These are phyloP conservation scores for Insectozyma bohioensis DNA, from an alignment of 1,139 yeast species.

Conservation along the genomic window DNA sequence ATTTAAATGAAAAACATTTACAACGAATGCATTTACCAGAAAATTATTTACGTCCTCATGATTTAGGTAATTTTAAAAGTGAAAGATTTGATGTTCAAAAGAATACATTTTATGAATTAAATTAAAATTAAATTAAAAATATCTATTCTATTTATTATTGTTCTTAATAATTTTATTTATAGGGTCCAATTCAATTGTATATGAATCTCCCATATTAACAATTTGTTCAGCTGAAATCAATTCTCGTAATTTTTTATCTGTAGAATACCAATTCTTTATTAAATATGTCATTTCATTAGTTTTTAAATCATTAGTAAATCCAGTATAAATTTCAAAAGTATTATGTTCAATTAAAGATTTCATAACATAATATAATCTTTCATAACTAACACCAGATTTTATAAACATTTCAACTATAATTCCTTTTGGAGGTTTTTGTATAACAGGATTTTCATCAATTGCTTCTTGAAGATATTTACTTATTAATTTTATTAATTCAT, in stretches of 20 bases:
- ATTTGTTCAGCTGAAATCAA: conserved; percentile 42
- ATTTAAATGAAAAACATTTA: conserved; percentile 16
- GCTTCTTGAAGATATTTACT: conserved; percentile 42
- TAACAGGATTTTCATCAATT: conserved; percentile 33
- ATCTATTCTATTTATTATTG: conserved; percentile 3
- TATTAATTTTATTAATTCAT: conserved; percentile 63
- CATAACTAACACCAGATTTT: conserved; percentile 73
- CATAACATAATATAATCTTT: conserved; percentile 65
- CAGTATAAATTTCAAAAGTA: conserved; percentile 47
- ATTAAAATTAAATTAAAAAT: conserved; percentile 15
- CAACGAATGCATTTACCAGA: conserved; percentile 15
- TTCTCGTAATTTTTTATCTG: conserved; percentile 62
- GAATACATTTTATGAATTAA: conserved; percentile 51
- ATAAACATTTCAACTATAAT: conserved; percentile 63
- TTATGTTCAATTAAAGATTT: conserved; percentile 68
- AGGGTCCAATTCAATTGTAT: conserved; percentile 48
- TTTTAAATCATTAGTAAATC: conserved; percentile 43
- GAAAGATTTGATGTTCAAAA: conserved; percentile 49
- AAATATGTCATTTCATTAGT: conserved; percentile 58
- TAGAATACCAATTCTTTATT: conserved; percentile 63
- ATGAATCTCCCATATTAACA: conserved; percentile 29
- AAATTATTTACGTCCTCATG: conserved; percentile 26
- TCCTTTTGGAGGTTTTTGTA: conserved; percentile 46
- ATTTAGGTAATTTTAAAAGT: conserved; percentile 28
- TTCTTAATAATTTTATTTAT: conserved; percentile 36